These are phyloP conservation scores for Cercospora citrullina DNA, from an alignment of 2,329 filamentous ascomycete genomes.

Conservation along the genomic window DNA sequence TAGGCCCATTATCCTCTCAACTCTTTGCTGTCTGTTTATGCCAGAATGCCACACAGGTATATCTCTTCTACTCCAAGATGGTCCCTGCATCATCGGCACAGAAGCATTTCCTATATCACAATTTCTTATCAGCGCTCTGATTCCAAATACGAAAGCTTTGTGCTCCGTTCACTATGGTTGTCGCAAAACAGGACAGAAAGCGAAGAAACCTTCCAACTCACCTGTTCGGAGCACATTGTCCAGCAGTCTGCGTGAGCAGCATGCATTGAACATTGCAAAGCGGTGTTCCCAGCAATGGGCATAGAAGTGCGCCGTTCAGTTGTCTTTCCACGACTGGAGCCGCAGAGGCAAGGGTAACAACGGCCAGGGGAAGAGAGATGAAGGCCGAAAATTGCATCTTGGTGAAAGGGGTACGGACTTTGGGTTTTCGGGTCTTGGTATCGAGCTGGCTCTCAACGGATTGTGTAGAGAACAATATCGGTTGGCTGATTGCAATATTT, in stretches of 20 bases:
- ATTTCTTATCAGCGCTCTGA: not conserved
- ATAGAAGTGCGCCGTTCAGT: conserved; percentile 19
- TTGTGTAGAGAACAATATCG: not conserved
- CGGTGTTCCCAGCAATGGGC: conserved; percentile 17
- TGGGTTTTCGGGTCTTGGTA: not conserved
- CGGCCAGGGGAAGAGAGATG: conserved; percentile 10
- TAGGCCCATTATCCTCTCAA: no score
- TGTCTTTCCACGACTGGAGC: conserved; percentile 18
- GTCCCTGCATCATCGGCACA: conserved; percentile 18
- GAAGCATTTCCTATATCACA: conserved; percentile 17
- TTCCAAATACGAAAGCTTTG: no score
- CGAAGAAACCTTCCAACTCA: no score
- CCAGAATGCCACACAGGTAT: no score
- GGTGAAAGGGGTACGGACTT: not conserved
- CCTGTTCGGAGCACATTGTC: conserved; percentile 22
- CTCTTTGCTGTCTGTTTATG: no score
- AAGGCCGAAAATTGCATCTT: conserved; percentile 15
- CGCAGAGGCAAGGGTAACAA: conserved; percentile 14
- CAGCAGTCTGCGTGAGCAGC: conserved; percentile 10
- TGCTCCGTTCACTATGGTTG: no score
- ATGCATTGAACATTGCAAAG: conserved; percentile 17
- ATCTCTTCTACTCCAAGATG: conserved; percentile 12
- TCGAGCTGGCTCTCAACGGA: not conserved
- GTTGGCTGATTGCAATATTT: not conserved
- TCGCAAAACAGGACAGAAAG: no score